Conservation (phyloP, 2,329 filamentous ascomycete species). For the Trichoderma atroviride region DNA sequence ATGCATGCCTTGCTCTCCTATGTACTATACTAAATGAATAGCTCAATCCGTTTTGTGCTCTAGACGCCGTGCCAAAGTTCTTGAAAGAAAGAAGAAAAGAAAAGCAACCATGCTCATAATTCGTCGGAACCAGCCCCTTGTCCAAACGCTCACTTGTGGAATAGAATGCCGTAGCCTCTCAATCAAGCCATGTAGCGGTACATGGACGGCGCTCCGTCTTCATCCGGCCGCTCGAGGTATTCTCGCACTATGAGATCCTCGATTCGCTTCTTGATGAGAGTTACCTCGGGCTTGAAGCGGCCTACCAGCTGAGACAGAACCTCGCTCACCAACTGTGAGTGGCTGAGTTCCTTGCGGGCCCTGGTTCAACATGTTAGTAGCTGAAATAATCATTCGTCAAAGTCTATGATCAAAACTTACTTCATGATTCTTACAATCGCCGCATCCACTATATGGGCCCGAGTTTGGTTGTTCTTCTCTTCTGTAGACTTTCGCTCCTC, state of each 20-base stretch:
- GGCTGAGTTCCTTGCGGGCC: conserved; percentile 71
- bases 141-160: not conserved
- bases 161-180: not conserved
- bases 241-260: conserved; percentile 76
- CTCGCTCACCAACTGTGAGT: conserved; percentile 70
- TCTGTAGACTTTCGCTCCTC: conserved; percentile 71
- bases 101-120: conserved; percentile 15
- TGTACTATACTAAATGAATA: not conserved
- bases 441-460: conserved; percentile 73
- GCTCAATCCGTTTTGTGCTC: conserved; percentile 12
- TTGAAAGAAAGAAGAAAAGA: not conserved
- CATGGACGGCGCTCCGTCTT: conserved; percentile 63
- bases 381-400: conserved; percentile 31
- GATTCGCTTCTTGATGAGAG: conserved; percentile 79
- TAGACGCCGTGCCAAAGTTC: conserved; percentile 22
- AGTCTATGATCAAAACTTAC: conserved; percentile 50
- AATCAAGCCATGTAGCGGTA: conserved; percentile 72
- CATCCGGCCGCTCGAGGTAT: conserved; percentile 72
- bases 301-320: conserved; percentile 68
- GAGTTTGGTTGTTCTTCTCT: conserved; percentile 72
- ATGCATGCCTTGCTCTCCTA: not conserved
- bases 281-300: conserved; percentile 75
- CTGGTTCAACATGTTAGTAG: conserved; percentile 48
- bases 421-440: conserved; percentile 85
- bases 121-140: conserved; percentile 14